Evolutionary conservation across 129 eudicot species (phyloP).

Genomic region (Lactuca sativa): DNA sequence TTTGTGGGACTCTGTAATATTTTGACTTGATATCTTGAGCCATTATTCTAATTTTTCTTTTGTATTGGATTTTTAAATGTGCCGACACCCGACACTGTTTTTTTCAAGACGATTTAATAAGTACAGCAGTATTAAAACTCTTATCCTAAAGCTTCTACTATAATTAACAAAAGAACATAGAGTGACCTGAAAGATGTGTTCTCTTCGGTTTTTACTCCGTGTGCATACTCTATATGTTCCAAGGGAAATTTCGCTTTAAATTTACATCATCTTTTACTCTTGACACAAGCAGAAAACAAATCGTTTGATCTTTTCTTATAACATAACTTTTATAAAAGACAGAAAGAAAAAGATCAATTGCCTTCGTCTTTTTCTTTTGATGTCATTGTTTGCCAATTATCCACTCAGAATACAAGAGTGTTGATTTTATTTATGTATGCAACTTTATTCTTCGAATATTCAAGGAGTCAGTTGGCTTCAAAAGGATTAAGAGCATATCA

Average conservation of each 20-base stretch:
- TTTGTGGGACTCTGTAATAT: too few species aligned
- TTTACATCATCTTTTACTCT: not conserved
- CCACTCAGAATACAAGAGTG: not conserved
- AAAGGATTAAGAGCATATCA: not conserved
- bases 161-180: too few species aligned
- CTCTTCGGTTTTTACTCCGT: too few species aligned
- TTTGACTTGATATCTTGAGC: too few species aligned
- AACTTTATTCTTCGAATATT: not conserved
- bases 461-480: not conserved
- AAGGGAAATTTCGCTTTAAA: not conserved
- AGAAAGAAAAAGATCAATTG: not conserved
- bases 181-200: too few species aligned
- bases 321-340: not conserved
- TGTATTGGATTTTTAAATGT: too few species aligned
- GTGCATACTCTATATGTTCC: not conserved
- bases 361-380: not conserved
- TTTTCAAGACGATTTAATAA: too few species aligned
- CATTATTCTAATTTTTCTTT: too few species aligned
- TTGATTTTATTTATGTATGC: not conserved
- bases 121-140: too few species aligned
- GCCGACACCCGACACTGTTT: too few species aligned
- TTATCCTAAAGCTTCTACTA: too few species aligned
- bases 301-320: not conserved
- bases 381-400: not conserved
- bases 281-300: too few species aligned